Evolutionary conservation across 768 basidiomycete genomes (phyloP).

Genomic region (Pleurotus citrinopileatus): DNA sequence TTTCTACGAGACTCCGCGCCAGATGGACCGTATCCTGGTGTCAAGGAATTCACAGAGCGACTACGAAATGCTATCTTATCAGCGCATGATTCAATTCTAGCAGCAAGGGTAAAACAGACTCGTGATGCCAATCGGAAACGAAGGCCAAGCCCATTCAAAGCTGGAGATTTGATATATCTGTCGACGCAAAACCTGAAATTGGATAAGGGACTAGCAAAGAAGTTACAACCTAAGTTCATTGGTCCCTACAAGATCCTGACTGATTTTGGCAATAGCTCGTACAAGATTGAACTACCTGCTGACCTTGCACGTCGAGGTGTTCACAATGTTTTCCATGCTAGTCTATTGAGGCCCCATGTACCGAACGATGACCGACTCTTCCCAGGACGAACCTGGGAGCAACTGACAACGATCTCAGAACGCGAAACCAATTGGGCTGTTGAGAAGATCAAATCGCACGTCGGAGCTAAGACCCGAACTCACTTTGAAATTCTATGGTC

Average conservation of each 20-base stretch:
- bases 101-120: constrained; percentile 12
- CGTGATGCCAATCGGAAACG: constrained; percentile 7
- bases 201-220: constrained; percentile 22
- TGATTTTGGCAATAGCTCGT: constrained; percentile 8
- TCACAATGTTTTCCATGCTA: constrained; percentile 30
- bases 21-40: constrained; percentile 17
- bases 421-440: constrained; percentile 23
- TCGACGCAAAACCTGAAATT: constrained; percentile 24
- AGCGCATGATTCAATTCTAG: constrained; percentile 28
- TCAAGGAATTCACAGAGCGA: constrained; percentile 18
- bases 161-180: constrained; percentile 14
- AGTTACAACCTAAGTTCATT: constrained; percentile 29
- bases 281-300: constrained; percentile 12
- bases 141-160: constrained; percentile 1
- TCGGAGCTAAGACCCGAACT: too few species aligned
- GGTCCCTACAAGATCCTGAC: constrained; percentile 18
- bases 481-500: constrained; percentile 32
- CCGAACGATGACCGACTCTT: constrained; percentile 29
- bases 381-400: constrained; percentile 22
- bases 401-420: too few species aligned
- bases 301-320: constrained; percentile 16
- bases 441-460: too few species aligned
- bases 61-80: constrained; percentile 16
- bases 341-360: constrained; percentile 19
- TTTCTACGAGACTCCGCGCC: constrained; percentile 17